Evolutionary conservation across 2,329 filamentous ascomycete species (phyloP).

Genomic region (Zymoseptoria passerinii): DNA sequence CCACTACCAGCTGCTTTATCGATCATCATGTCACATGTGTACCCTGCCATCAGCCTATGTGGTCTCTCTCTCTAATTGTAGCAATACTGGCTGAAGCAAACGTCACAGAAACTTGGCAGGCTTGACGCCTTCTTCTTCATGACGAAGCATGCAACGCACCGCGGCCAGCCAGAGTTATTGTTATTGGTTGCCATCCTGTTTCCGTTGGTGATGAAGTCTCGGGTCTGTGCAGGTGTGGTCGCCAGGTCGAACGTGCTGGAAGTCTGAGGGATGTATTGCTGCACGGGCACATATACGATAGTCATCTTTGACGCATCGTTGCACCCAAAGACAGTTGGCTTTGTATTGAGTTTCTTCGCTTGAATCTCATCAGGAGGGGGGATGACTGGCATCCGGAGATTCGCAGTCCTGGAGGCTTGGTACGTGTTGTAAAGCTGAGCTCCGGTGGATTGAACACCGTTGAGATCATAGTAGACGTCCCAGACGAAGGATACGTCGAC

Average conservation of each 20-base stretch:
- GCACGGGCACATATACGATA: neutral
- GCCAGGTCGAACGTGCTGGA: neutral
- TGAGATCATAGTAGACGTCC: neutral
- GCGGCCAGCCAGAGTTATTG: neutral
- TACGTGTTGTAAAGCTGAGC: slow-evolving; percentile 1
- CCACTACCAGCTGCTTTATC: too few relatives aligned
- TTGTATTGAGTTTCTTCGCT: neutral
- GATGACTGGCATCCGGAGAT: neutral
- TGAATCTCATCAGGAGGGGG: neutral
- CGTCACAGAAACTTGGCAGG: neutral
- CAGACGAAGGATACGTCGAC: neutral
- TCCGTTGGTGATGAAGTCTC: neutral
- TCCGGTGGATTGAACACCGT: neutral
- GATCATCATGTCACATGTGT: too few relatives aligned
- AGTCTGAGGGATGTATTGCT: neutral
- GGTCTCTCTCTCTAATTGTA: slow-evolving; percentile 1
- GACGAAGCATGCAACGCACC: neutral
- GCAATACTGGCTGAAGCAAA: slow-evolving; percentile 1
- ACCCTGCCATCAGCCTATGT: too few relatives aligned
- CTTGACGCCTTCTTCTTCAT: neutral
- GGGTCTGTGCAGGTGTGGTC: neutral
- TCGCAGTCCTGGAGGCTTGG: neutral
- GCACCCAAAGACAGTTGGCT: neutral
- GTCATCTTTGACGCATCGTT: neutral
- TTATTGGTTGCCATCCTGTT: neutral